Percentiles rank a stretch among this genome's conserved stretches.
Evolutionary conservation across 2,329 filamentous ascomycete genomes (phyloP).

Genomic region (Juglanconis oblonga): DNA sequence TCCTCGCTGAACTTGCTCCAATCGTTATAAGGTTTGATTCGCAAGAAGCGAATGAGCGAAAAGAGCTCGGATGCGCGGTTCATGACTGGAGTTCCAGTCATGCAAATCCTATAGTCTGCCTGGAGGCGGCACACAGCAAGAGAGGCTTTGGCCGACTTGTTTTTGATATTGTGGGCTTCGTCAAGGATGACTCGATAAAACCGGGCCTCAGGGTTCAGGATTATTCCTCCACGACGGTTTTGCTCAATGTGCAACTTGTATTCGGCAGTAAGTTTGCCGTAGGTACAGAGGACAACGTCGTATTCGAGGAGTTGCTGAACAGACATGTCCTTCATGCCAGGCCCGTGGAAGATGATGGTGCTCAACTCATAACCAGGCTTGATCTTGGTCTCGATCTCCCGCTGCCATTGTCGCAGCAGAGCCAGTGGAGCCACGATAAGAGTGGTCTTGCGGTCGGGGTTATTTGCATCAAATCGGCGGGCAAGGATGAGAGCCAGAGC

Average conservation of each 20-base stretch:
- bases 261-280: slow-evolving; percentile 9
- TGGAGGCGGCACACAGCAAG: slow-evolving; percentile 1
- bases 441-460: slow-evolving; percentile 53
- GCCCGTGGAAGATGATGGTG: slow-evolving; percentile 26
- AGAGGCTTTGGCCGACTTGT: slow-evolving; percentile 3
- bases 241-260: background rate
- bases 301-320: background rate
- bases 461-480: slow-evolving; percentile 33
- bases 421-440: slow-evolving; percentile 79
- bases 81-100: slow-evolving; percentile 17
- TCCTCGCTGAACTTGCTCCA: slow-evolving; percentile 33
- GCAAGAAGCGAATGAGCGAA: slow-evolving; percentile 33
- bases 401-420: slow-evolving; percentile 90
- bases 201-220: background rate
- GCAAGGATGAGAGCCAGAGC: slow-evolving; percentile 74
- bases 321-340: slow-evolving; percentile 8
- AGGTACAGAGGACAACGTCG: slow-evolving; percentile 15
- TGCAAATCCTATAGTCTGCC: slow-evolving; percentile 8
- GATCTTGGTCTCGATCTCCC: slow-evolving; percentile 60
- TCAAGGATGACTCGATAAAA: slow-evolving; percentile 15
- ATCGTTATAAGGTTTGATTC: slow-evolving; percentile 17
- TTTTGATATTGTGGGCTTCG: slow-evolving; percentile 16
- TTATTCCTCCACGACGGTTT: slow-evolving; percentile 24
- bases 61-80: slow-evolving; percentile 11
- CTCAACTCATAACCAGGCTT: slow-evolving; percentile 25